phyloP scores from a whole-genome alignment of 495 filamentous ascomycete species.

The Mytilinidion resinicola region DNA sequence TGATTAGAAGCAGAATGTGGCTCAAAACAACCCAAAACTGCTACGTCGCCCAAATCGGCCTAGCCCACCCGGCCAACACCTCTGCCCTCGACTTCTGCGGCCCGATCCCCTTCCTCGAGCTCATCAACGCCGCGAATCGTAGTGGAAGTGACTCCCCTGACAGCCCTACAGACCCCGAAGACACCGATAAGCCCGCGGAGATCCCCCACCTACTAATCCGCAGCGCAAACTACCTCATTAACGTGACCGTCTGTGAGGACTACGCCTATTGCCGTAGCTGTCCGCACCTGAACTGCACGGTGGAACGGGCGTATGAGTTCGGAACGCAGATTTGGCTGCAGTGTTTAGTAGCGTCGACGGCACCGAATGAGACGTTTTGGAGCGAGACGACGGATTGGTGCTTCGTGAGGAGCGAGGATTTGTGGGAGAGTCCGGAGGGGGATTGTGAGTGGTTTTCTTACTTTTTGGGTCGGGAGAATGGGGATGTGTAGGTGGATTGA shows the following conservation, averaged over 20 bases:
- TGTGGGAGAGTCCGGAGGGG: constrained; percentile 24
- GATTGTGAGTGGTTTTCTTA: constrained; percentile 14
- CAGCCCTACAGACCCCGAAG: no score
- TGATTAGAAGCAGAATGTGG: constrained; percentile 22
- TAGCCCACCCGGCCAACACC: constrained; percentile 13
- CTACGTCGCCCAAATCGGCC: constrained; percentile 19
- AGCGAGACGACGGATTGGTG: constrained; percentile 26
- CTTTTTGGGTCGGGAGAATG: no score
- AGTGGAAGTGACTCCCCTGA: no score
- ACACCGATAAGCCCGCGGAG: constrained; percentile 13
- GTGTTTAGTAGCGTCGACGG: constrained; percentile 6
- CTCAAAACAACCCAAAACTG: constrained; percentile 25
- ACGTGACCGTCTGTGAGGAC: constrained; percentile 25
- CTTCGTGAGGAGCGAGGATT: constrained; percentile 19
- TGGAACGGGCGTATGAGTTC: constrained; percentile 7
- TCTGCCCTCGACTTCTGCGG: constrained; percentile 22
- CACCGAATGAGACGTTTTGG: constrained; percentile 24
- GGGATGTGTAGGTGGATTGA: no score
- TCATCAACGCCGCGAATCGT: no score
- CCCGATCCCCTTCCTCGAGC: constrained; percentile 22
- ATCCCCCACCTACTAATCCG: background rate
- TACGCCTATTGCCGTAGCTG: constrained; percentile 7
- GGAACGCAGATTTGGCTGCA: constrained; percentile 19
- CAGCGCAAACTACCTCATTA: constrained; percentile 18
- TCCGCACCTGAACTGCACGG: constrained; percentile 3